These are phyloP conservation scores for Steccherinum ochraceum DNA, from an alignment of 768 basidiomycete genomes.

Conservation along the genomic window DNA sequence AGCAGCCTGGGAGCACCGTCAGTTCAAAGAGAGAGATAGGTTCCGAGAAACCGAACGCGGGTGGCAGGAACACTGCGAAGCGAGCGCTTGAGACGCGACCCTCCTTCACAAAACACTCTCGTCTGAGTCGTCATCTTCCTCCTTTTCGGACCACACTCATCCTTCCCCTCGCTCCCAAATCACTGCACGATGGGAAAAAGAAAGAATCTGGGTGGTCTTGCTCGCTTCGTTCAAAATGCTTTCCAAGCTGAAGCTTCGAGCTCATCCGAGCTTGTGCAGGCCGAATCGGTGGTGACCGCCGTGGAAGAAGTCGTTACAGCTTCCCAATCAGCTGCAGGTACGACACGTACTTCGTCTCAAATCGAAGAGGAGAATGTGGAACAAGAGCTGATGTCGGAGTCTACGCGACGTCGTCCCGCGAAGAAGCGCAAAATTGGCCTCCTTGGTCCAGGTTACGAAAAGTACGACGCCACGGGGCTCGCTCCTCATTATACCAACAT, in stretches of 20 bases:
- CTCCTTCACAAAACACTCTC: too few species aligned
- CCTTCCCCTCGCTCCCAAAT: too few species aligned
- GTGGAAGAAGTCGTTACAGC: not conserved
- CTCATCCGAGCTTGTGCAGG: not conserved
- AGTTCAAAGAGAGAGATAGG: not conserved
- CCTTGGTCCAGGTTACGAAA: constrained; percentile 27
- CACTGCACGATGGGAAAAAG: not conserved
- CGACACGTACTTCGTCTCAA: not conserved
- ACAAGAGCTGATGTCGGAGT: not conserved
- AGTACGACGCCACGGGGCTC: constrained; percentile 65
- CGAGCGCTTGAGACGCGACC: too few species aligned
- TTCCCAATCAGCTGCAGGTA: not conserved
- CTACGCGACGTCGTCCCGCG: constrained; percentile 16
- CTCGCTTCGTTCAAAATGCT: constrained; percentile 6
- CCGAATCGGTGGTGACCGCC: not conserved
- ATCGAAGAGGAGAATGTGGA: not conserved
- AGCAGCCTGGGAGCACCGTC: not conserved
- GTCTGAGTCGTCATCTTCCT: too few species aligned
- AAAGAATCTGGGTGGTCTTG: not conserved
- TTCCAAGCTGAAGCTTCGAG: not conserved
- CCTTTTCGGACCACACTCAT: too few species aligned
- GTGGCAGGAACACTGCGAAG: too few species aligned
- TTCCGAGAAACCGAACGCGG: too few species aligned
- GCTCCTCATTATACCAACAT: constrained; percentile 63
- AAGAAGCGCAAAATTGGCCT: constrained; percentile 29